Conservation (phyloP, 148 eudicot genomes). For the Rhododendron kiyosumense region DNA sequence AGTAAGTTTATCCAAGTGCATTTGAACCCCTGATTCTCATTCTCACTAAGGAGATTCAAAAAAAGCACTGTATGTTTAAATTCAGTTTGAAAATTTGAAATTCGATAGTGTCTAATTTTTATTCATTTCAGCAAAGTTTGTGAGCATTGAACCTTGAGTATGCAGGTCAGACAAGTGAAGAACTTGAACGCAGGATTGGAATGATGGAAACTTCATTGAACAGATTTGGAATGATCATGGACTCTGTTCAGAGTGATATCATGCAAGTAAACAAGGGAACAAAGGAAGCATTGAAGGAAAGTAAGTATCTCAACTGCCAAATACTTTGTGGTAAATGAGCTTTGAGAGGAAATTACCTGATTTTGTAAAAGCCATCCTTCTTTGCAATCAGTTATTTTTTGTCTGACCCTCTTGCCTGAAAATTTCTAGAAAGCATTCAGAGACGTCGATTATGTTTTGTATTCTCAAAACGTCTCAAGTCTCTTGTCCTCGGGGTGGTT, state of each 20-base stretch:
- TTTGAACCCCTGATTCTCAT: neutral
- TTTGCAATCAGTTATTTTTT: neutral
- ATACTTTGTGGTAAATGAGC: neutral
- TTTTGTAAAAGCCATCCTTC: neutral
- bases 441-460: neutral
- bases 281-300: conserved; percentile 67
- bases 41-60: neutral
- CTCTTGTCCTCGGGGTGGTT: neutral
- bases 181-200: conserved; percentile 70
- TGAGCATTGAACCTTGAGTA: neutral
- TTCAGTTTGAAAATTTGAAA: neutral
- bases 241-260: conserved; percentile 83
- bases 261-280: conserved; percentile 89
- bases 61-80: neutral
- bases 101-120: neutral
- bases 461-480: neutral
- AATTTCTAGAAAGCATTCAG: neutral
- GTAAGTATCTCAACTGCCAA: conserved; percentile 36
- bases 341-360: neutral
- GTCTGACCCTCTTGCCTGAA: neutral
- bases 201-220: conserved; percentile 65
- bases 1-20: conserved; percentile 38
- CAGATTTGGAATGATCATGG: conserved; percentile 78
- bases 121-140: neutral
- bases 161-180: conserved; percentile 76